These are phyloP conservation scores for Madurella fahalii DNA, from an alignment of 2,329 filamentous ascomycete species.

Conservation along the genomic window DNA sequence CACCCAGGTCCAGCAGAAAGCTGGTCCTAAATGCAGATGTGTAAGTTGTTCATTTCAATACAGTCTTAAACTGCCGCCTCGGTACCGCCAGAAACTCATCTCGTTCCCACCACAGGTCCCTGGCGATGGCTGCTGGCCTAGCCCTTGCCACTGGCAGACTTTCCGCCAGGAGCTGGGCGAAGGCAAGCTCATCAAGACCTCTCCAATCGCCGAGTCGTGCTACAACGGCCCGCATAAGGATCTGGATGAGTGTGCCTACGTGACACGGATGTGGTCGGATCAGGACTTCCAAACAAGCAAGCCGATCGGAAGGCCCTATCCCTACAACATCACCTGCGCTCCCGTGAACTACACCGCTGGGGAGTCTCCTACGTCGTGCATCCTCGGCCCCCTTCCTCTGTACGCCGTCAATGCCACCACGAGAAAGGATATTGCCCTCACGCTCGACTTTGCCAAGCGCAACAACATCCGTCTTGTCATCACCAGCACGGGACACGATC, in stretches of 20 bases:
- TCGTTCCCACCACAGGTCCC: slow-evolving; percentile 29
- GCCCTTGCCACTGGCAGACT: slow-evolving; percentile 38
- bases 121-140: slow-evolving; percentile 52
- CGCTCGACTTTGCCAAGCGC: slow-evolving; percentile 34
- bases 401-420: slow-evolving; percentile 32
- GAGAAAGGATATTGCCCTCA: slow-evolving; percentile 22
- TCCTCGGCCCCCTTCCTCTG: slow-evolving; percentile 35
- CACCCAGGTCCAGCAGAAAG: background rate
- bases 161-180: slow-evolving; percentile 49
- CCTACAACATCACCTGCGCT: slow-evolving; percentile 18
- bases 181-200: slow-evolving; percentile 48
- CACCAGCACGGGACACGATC: slow-evolving; percentile 40
- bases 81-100: background rate
- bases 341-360: slow-evolving; percentile 12
- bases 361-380: slow-evolving; percentile 26
- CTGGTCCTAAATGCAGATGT: slow-evolving; percentile 7
- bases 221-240: slow-evolving; percentile 32
- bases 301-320: slow-evolving; percentile 10
- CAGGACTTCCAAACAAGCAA: slow-evolving; percentile 12
- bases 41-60: background rate
- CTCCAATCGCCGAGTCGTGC: slow-evolving; percentile 49
- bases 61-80: background rate
- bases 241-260: slow-evolving; percentile 9
- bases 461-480: slow-evolving; percentile 44
- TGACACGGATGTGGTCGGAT: slow-evolving; percentile 11